A percentile compares a stretch with the other conserved stretches of the same genome.
Conservation (phyloP, 2,329 filamentous ascomycete genomes). For the Dichotomopilus funicola region DNA sequence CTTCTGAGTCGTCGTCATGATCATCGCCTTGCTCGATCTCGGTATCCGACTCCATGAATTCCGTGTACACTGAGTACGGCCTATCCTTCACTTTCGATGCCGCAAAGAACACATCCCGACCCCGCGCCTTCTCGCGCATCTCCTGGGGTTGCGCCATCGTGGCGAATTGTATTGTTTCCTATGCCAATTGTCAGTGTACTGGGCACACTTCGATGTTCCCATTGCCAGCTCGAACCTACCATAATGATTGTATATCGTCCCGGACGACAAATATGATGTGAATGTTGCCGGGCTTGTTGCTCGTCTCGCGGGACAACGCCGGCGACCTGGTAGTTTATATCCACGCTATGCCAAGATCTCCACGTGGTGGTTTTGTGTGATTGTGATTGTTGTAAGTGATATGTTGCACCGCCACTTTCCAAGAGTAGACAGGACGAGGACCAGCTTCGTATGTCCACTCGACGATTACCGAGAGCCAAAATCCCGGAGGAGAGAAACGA, state of each 20-base stretch:
- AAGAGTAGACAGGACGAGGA: conserved; percentile 24
- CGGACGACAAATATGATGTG: neutral
- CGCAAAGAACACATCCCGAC: conserved; percentile 56
- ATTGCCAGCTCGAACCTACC: conserved; percentile 8
- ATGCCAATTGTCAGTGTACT: conserved; percentile 8
- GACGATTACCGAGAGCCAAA: conserved; percentile 36
- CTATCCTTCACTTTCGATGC: conserved; percentile 47
- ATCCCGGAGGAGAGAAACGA: conserved; percentile 31
- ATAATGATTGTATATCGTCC: conserved; percentile 9
- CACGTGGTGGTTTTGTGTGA: neutral
- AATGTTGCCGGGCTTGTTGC: conserved; percentile 24
- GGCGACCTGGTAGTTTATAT: conserved; percentile 27
- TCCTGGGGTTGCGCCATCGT: conserved; percentile 37
- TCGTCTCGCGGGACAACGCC: conserved; percentile 25
- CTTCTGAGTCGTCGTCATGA: conserved; percentile 60
- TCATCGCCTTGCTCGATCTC: conserved; percentile 63
- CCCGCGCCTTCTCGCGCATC: conserved; percentile 45
- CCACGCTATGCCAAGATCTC: conserved; percentile 1
- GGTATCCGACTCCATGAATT: conserved; percentile 72
- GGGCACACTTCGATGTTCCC: neutral
- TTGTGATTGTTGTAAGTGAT: neutral
- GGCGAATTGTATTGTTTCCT: conserved; percentile 26
- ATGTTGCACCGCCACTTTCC: conserved; percentile 16
- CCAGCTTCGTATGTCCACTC: conserved; percentile 30
- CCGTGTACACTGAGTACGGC: conserved; percentile 65